Percentiles rank a stretch among this genome's conserved stretches.
Evolutionary conservation across 2,329 filamentous ascomycete genomes (phyloP).

Genomic region (Mollisiaceae sp.): DNA sequence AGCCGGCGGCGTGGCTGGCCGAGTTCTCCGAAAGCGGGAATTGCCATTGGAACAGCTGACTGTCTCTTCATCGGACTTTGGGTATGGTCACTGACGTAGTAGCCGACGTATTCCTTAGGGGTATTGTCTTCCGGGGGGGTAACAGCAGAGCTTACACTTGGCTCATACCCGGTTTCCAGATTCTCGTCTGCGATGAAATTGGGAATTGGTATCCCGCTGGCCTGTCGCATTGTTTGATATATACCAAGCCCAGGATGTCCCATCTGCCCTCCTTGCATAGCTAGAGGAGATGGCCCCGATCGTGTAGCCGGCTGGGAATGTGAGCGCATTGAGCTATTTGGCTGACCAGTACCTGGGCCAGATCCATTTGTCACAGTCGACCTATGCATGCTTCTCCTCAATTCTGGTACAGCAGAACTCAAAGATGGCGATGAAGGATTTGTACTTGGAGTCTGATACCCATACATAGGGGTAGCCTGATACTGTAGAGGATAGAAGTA

Average conservation of each 20-base stretch:
- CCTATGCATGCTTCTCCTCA: constrained; percentile 62
- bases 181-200: constrained; percentile 61
- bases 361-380: constrained; percentile 56
- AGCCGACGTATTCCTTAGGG: constrained; percentile 43
- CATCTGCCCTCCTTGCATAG: constrained; percentile 46
- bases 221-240: constrained; percentile 37
- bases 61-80: constrained; percentile 32
- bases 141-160: constrained; percentile 23
- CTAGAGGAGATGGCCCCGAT: constrained; percentile 41
- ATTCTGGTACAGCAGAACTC: constrained; percentile 53
- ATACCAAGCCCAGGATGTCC: constrained; percentile 44
- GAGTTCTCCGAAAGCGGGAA: constrained; percentile 43
- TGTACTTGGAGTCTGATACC: constrained; percentile 55
- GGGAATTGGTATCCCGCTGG: constrained; percentile 58
- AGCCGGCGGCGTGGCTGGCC: constrained; percentile 33
- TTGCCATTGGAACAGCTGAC: constrained; percentile 30
- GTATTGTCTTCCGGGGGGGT: constrained; percentile 37
- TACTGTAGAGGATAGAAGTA: constrained; percentile 56
- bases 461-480: constrained; percentile 51
- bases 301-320: constrained; percentile 68
- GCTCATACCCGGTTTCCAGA: constrained; percentile 31
- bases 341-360: constrained; percentile 46
- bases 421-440: constrained; percentile 63
- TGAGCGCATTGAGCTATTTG: constrained; percentile 63
- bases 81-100: constrained; percentile 40